phyloP scores from a whole-genome alignment of 2,329 filamentous ascomycete species.

The Aspergillus novoparasiticus region DNA sequence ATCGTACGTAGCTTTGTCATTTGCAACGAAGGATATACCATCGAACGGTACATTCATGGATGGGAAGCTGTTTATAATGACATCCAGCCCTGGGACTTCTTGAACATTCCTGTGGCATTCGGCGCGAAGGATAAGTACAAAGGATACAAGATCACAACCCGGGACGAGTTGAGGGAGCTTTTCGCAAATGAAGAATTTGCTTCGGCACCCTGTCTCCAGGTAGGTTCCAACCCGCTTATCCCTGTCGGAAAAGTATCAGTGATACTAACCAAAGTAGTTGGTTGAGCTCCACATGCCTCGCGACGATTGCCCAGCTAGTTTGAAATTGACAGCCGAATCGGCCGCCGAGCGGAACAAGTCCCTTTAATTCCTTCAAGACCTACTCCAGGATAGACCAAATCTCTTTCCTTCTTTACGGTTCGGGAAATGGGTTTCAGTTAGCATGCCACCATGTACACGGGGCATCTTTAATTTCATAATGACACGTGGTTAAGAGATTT shows the following conservation, averaged over 20 bases:
- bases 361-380: neutral
- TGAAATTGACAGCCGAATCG: conserved; percentile 71
- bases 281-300: conserved; percentile 82
- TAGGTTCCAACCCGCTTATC: conserved; percentile 22
- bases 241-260: conserved; percentile 1
- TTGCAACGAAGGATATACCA: conserved; percentile 86
- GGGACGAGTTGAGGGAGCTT: conserved; percentile 66
- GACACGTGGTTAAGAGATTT: neutral
- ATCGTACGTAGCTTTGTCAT: conserved; percentile 63
- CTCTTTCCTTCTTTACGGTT: neutral
- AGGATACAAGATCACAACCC: conserved; percentile 70
- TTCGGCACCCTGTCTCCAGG: conserved; percentile 52
- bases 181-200: conserved; percentile 66
- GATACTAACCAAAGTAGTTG: conserved; percentile 55
- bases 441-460: neutral
- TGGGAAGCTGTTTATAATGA: conserved; percentile 81
- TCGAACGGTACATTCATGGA: conserved; percentile 86
- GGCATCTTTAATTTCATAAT: neutral
- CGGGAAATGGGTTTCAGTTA: neutral
- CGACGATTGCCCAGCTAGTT: conserved; percentile 72
- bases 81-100: conserved; percentile 73
- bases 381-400: neutral
- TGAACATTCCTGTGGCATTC: conserved; percentile 68
- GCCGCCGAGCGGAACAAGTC: conserved; percentile 66
- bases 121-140: conserved; percentile 62